phyloP scores from a whole-genome alignment of 257 asterid species.

The Przewalskia tangutica region DNA sequence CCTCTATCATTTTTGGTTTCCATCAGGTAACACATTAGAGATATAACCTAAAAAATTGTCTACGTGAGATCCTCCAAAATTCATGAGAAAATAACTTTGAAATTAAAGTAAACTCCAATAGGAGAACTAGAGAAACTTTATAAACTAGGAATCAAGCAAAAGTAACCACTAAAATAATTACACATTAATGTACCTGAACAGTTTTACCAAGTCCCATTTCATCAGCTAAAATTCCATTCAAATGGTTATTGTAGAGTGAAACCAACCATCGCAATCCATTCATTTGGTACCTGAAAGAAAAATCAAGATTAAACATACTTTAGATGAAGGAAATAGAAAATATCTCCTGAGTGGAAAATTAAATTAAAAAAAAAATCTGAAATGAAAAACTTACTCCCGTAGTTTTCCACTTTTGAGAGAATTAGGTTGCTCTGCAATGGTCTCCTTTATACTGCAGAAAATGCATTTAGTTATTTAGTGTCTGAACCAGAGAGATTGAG shows the following conservation, averaged over 20 bases:
- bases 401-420: slow-evolving; percentile 81
- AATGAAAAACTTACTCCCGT: slow-evolving; percentile 63
- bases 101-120: background rate
- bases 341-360: background rate
- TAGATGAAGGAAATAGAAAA: background rate
- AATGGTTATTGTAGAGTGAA: slow-evolving; percentile 91
- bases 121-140: background rate
- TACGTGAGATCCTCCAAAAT: slow-evolving; percentile 14
- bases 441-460: slow-evolving; percentile 78
- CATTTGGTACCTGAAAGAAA: slow-evolving; percentile 80
- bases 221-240: slow-evolving; percentile 98
- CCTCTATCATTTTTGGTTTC: slow-evolving; percentile 93
- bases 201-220: slow-evolving; percentile 99
- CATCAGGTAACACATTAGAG: slow-evolving; percentile 90
- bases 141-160: background rate
- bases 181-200: slow-evolving; percentile 61
- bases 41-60: slow-evolving; percentile 59
- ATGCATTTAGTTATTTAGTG: slow-evolving; percentile 1
- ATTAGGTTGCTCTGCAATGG: slow-evolving; percentile 62
- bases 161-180: background rate
- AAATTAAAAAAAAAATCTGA: background rate
- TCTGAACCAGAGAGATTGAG: background rate
- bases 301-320: slow-evolving; percentile 10
- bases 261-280: slow-evolving; percentile 97
- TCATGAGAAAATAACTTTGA: background rate